Evolutionary conservation across 2,329 filamentous ascomycete species (phyloP).

Genomic region (Aspergillus sclerotialis): DNA sequence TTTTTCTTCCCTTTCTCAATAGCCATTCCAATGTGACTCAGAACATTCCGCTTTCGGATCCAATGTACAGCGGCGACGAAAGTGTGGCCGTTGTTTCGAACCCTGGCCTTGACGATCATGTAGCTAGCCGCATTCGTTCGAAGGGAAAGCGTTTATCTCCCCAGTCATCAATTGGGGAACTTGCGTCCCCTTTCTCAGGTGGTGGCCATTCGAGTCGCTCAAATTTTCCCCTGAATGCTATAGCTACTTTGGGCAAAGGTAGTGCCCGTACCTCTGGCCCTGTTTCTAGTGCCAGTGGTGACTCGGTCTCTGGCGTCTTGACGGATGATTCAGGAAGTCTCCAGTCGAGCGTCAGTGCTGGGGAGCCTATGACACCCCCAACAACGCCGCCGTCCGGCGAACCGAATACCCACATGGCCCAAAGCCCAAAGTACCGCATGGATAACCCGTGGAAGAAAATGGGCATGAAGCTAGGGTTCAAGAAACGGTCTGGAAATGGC

Average conservation of each 20-base stretch:
- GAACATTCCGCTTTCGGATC: constrained; percentile 40
- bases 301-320: constrained; percentile 31
- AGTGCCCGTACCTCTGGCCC: constrained; percentile 28
- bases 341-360: constrained; percentile 33
- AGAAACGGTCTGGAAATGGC: constrained; percentile 32
- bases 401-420: constrained; percentile 18
- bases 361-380: constrained; percentile 45
- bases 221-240: constrained; percentile 23
- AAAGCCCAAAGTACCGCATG: constrained; percentile 35
- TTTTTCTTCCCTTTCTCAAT: constrained; percentile 87
- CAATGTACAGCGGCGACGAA: constrained; percentile 32
- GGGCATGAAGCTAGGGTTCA: constrained; percentile 43
- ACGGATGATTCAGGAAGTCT: constrained; percentile 42
- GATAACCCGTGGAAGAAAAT: constrained; percentile 49
- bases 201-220: constrained; percentile 20
- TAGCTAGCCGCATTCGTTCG: constrained; percentile 19
- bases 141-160: constrained; percentile 25
- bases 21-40: constrained; percentile 45
- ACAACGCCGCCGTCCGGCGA: constrained; percentile 45
- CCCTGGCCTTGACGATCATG: constrained; percentile 23
- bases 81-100: constrained; percentile 25
- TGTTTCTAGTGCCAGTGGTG: constrained; percentile 29
- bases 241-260: constrained; percentile 27
- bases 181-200: constrained; percentile 18
- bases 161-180: constrained; percentile 23